Conservation (phyloP, 805 yeast genomes). For the Brettanomyces naardenensis region DNA sequence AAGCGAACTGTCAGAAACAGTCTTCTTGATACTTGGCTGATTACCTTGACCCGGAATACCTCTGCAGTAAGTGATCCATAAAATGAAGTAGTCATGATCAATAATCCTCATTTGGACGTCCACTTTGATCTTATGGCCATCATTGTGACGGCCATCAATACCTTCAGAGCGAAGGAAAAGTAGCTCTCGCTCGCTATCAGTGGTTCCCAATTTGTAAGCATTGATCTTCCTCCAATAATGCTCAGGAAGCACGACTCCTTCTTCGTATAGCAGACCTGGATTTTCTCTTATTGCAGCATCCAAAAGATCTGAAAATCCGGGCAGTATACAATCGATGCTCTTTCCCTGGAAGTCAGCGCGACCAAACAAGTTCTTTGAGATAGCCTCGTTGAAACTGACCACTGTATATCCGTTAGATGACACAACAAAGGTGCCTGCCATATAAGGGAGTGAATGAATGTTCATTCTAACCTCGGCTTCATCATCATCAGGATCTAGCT, state of each 20-base stretch:
- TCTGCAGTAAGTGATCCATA: constrained; percentile 87
- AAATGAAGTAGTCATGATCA: constrained; percentile 45
- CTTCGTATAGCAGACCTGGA: constrained; percentile 30
- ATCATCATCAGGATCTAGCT: constrained; percentile 30
- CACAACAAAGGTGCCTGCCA: constrained; percentile 77
- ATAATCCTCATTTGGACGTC: constrained; percentile 80
- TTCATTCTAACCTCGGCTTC: constrained; percentile 42
- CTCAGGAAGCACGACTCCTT: constrained; percentile 84
- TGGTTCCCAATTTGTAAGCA: constrained; percentile 29
- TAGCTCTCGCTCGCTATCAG: constrained; percentile 35
- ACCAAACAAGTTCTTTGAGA: constrained; percentile 75
- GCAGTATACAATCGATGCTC: constrained; percentile 51
- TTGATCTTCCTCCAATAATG: constrained; percentile 74
- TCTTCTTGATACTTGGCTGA: not conserved
- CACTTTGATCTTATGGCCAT: constrained; percentile 56
- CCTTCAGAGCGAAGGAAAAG: constrained; percentile 59
- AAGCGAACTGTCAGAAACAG: constrained; percentile 2
- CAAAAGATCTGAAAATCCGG: constrained; percentile 47
- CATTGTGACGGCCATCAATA: constrained; percentile 58
- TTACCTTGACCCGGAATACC: constrained; percentile 8
- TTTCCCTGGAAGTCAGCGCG: constrained; percentile 40
- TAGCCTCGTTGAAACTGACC: constrained; percentile 71
- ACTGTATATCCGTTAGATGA: constrained; percentile 43
- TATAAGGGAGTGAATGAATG: constrained; percentile 73
- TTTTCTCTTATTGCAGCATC: constrained; percentile 33